Evolutionary conservation across 257 asterid genomes (phyloP), one percentile per base, ranked within the genome.

Genomic region (Ligustrum vulgare): DNA sequence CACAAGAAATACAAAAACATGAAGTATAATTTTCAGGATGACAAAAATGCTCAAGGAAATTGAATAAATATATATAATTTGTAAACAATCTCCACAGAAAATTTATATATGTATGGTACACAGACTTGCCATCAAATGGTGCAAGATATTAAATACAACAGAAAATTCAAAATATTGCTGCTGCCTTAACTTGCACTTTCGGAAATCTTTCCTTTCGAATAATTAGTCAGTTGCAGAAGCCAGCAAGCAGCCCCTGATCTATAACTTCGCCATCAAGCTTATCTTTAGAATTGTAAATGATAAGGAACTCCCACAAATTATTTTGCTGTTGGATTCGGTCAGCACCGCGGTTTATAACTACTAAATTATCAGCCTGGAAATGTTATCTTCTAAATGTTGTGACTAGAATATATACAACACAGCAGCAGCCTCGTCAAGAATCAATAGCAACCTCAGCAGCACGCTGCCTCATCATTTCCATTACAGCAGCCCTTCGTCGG

Each of bases 381-480:
- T 74, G 72, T 36, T 37, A 62, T 70, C 51, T 32, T 54, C 69
- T 36, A 65, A 75, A 28, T 41, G 64, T 60, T 33, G 64, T 41
- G 69, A 73, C 64, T 69, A 62, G 51, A 72, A 76, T 72, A 78
- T 79, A 49, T 80, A 86, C 91, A 86, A 37, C 73, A 37, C 91
- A 37, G 43, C 43, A 37, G 12, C 43, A 37, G 43, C 34, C 5
- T 65, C 60, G 81, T 84, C 88, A 82, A 45, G 94, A 82, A 82
- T 73, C 84, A 64, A 91, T 79, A 2, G 96, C 93, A 75, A 91
- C 96, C 87, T 92, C 96, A 8, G 95, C 97, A 1, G 97, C 95
- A 3, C 97, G 96, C 79, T 92, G 96, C 83, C 98, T 89, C 99
- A 91, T 93, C 97, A 93, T 93, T 82, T 91, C 97, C 84, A 80